Evolutionary conservation across 2,329 filamentous ascomycete species (phyloP), one percentile per base, ranked within the genome.

Genomic region (Trichothecium roseum): DNA sequence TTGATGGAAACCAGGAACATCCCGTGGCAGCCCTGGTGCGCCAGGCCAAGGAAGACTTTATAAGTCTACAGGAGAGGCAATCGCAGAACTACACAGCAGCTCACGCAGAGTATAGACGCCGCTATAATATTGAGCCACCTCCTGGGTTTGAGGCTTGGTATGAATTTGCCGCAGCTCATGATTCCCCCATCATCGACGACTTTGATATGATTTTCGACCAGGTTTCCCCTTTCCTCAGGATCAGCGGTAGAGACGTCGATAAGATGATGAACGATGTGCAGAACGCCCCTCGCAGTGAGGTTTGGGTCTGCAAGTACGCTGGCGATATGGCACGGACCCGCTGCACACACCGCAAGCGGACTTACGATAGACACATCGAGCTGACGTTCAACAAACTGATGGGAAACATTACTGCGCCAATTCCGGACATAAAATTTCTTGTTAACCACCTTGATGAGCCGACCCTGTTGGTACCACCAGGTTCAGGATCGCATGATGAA

Each of bases 141-240:
- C 81, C 77, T 3, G 71, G 81, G 42, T 91, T 89, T 45, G 83
- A 88, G 49, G 76, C 76, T 44, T 91, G 84, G 84, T 88, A 78
- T 50, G 68, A 80, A 24, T 87, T 83, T 50, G 82, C 84, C 6
- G 70, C 66, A 40, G 62, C 68, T 10, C 57, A 58, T 30, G 54
- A 69, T 17, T 81, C 84, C 1, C 66, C 74, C 37, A 62, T 88
- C 39, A 74, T 87, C 36, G 84, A 91, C 47, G 77, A 83, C 49
- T 91, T 82, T 46, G 80, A 84, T 46, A 81, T 78, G 28, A 84
- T 89, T 37, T 73, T 81, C 46, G 65, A 77, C 35, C 20, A 24
- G 10, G 20, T 72, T 2, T 46, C 49, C 0, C 67, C 65, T 0
- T 64, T 71, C 28, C 53, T 56, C 38, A 51, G 40, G 4, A 20